These are phyloP conservation scores for Staphylotrichum tortipilum DNA, from an alignment of 495 filamentous ascomycete species.

Conservation along the genomic window DNA sequence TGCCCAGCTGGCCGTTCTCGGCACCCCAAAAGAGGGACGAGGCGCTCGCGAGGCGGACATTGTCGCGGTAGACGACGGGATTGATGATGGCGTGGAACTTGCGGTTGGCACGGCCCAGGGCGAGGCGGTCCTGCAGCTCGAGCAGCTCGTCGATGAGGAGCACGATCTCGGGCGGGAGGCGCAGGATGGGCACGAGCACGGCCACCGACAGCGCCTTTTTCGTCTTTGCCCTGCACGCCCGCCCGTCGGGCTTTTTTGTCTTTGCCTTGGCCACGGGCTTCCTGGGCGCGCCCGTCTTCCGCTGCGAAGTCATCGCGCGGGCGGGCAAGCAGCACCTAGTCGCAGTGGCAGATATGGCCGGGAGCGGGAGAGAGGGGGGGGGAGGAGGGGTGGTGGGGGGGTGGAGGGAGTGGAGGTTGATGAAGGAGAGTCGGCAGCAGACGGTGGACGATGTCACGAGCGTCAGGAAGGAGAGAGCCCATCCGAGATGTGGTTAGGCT, in stretches of 20 bases:
- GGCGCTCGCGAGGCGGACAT: slow-evolving; percentile 9
- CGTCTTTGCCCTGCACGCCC: neutral
- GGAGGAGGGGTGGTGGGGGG: no score
- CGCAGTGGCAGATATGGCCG: no score
- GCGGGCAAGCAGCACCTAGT: no score
- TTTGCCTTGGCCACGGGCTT: slow-evolving; percentile 7
- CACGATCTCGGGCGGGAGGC: slow-evolving; percentile 20
- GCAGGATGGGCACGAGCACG: slow-evolving; percentile 12
- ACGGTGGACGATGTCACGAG: neutral
- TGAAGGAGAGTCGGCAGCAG: neutral
- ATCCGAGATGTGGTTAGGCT: neutral
- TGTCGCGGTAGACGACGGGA: slow-evolving; percentile 16
- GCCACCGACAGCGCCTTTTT: slow-evolving; percentile 6
- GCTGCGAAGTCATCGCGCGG: slow-evolving; percentile 10
- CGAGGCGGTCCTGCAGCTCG: slow-evolving; percentile 11
- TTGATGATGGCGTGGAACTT: slow-evolving; percentile 16
- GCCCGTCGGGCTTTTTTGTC: slow-evolving; percentile 8
- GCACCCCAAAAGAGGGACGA: slow-evolving; percentile 19
- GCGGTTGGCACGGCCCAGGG: slow-evolving; percentile 12
- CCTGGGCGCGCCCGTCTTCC: slow-evolving; percentile 2
- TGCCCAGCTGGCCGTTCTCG: slow-evolving; percentile 18
- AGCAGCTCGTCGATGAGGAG: slow-evolving; percentile 21
- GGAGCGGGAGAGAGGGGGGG: no score
- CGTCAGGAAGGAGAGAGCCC: neutral
- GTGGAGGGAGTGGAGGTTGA: neutral